A percentile compares a stretch with the other conserved stretches of the same genome.
These are phyloP conservation scores for Oryza nivara DNA, from an alignment of 176 grass and related monocot genomes.

Conservation along the genomic window DNA sequence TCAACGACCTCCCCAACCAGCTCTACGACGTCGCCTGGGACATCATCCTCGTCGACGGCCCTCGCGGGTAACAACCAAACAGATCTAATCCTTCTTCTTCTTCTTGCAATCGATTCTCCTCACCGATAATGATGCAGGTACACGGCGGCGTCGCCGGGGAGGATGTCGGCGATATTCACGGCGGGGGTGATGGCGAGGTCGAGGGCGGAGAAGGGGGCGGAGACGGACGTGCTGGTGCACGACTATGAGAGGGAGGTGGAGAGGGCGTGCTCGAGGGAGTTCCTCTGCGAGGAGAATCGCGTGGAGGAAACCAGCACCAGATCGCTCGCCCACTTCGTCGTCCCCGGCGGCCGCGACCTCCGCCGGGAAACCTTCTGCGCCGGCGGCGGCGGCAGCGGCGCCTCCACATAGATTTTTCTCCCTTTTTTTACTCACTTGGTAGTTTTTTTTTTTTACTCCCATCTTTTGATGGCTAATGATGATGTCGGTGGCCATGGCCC, in stretches of 20 bases:
- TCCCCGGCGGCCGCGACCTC: constrained; percentile 46
- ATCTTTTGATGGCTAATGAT: background rate
- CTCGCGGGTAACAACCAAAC: constrained; percentile 44
- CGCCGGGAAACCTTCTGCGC: constrained; percentile 61
- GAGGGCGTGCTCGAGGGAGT: constrained; percentile 73
- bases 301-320: constrained; percentile 42
- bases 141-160: constrained; percentile 64
- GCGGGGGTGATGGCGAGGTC: constrained; percentile 80
- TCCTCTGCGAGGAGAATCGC: constrained; percentile 82
- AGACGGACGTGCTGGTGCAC: constrained; percentile 85
- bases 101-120: background rate
- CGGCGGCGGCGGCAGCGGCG: background rate
- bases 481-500: background rate
- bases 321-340: constrained; percentile 76
- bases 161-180: constrained; percentile 93
- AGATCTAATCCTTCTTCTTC: constrained; percentile 5
- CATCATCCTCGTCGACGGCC: constrained; percentile 93
- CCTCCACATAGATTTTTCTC: constrained; percentile 23
- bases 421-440: background rate
- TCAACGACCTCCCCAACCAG: constrained; percentile 93
- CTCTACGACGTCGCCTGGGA: constrained; percentile 93
- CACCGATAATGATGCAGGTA: constrained; percentile 27
- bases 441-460: background rate
- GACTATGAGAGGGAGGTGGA: constrained; percentile 91
- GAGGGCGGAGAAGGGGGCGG: constrained; percentile 26